Percentiles rank a stretch among this genome's conserved stretches.
Evolutionary conservation across 805 yeast species (phyloP).

Genomic region (Schwanniomyces yamadae): DNA sequence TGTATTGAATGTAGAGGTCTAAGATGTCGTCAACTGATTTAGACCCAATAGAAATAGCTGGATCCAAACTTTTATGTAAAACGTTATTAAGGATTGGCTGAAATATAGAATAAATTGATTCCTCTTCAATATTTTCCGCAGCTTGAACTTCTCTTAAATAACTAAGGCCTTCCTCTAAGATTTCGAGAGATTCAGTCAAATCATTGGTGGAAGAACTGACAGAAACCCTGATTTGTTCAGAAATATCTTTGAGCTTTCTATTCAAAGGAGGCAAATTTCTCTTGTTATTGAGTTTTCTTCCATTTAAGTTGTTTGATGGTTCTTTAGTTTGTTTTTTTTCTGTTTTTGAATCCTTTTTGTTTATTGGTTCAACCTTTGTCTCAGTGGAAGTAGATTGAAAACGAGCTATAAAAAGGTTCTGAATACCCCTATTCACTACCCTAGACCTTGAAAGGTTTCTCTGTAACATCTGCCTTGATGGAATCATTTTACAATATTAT

Average conservation of each 20-base stretch:
- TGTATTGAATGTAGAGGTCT: constrained; percentile 26
- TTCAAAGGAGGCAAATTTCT: constrained; percentile 14
- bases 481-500: constrained; percentile 19
- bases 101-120: constrained; percentile 24
- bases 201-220: constrained; percentile 17
- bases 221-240: constrained; percentile 28
- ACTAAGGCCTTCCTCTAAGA: constrained; percentile 40
- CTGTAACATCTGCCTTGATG: constrained; percentile 13
- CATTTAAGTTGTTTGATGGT: constrained; percentile 1
- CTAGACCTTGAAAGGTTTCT: constrained; percentile 8
- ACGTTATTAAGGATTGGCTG: constrained; percentile 25
- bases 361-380: background rate
- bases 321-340: background rate
- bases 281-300: background rate
- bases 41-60: constrained; percentile 11
- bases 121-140: constrained; percentile 29
- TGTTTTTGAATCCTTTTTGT: background rate
- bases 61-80: constrained; percentile 16
- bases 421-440: background rate
- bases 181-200: constrained; percentile 31
- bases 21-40: constrained; percentile 20
- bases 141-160: constrained; percentile 38
- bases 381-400: constrained; percentile 9
- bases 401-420: constrained; percentile 3
- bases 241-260: constrained; percentile 34